A percentile compares a stretch with the other conserved stretches of the same genome.
These are phyloP conservation scores for Elsinoe ampelina DNA, from an alignment of 2,329 filamentous ascomycete genomes.

Conservation along the genomic window DNA sequence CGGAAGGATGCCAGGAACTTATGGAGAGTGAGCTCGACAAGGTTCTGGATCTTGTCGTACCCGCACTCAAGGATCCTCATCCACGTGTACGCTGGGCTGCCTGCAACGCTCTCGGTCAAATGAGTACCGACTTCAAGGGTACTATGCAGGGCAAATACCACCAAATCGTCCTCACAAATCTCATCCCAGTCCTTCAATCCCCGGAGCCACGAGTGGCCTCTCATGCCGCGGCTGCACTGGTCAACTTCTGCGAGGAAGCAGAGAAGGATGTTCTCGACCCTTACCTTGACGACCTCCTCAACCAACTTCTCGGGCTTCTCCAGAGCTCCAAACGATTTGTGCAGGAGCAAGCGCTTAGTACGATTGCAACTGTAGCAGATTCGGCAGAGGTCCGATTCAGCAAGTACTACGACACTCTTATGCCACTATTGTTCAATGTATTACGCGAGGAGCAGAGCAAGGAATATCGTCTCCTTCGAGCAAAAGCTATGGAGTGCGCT, in stretches of 20 bases:
- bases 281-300: constrained; percentile 80
- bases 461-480: constrained; percentile 80
- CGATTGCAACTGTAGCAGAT: constrained; percentile 97
- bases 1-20: constrained; percentile 87
- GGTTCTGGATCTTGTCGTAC: constrained; percentile 88
- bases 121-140: constrained; percentile 98
- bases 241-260: constrained; percentile 98
- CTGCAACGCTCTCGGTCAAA: constrained; percentile 97
- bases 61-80: constrained; percentile 79
- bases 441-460: constrained; percentile 84
- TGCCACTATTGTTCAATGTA: constrained; percentile 89
- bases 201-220: constrained; percentile 90
- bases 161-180: constrained; percentile 73
- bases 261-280: constrained; percentile 87
- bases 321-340: constrained; percentile 92
- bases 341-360: constrained; percentile 93
- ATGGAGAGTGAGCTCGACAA: constrained; percentile 94
- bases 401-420: constrained; percentile 90
- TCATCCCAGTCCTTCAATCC: constrained; percentile 85
- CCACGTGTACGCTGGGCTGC: constrained; percentile 94
- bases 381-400: constrained; percentile 90
- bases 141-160: constrained; percentile 98
- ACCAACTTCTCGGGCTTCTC: constrained; percentile 75
- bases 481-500: constrained; percentile 98
- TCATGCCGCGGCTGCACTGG: constrained; percentile 90